phyloP scores from a whole-genome alignment of 768 basidiomycete genomes.

The Cystobasidium onofrii region DNA sequence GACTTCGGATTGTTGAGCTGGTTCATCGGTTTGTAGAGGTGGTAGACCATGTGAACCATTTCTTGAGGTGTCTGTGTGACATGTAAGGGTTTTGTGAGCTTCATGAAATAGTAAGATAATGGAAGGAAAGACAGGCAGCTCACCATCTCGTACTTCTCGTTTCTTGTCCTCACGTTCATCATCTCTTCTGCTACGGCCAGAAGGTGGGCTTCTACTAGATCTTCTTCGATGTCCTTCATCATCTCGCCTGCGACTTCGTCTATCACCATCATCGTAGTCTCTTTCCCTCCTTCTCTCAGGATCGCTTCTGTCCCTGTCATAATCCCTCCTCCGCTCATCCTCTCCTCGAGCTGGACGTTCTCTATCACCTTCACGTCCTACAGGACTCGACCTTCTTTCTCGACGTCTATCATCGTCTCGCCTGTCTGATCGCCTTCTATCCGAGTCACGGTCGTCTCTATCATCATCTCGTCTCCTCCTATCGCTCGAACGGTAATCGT shows the following conservation, averaged over 20 bases:
- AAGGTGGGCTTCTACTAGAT: slow-evolving; percentile 13
- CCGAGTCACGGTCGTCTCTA: slow-evolving; percentile 4
- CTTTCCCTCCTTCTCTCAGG: neutral
- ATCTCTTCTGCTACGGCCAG: neutral
- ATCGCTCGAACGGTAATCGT: neutral
- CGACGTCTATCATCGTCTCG: neutral
- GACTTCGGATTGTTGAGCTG: neutral
- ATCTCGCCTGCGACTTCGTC: neutral
- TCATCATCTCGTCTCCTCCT: neutral
- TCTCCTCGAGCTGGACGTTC: neutral
- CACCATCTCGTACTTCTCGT: neutral
- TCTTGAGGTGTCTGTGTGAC: neutral
- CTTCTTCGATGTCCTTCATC: neutral
- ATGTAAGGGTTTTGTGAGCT: no score
- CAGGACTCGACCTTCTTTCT: slow-evolving; percentile 19
- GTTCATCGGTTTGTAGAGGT: slow-evolving; percentile 4
- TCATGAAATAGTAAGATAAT: no score
- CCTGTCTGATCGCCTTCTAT: neutral
- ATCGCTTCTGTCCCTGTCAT: neutral
- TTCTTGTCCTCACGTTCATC: neutral
- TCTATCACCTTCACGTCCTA: slow-evolving; percentile 19
- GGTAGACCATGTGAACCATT: slow-evolving; percentile 16
- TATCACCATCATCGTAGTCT: neutral
- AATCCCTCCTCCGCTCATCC: neutral
- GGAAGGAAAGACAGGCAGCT: no score